These are phyloP conservation scores for Nissolia schottii DNA, from an alignment of 306 rosid species.

Conservation along the genomic window DNA sequence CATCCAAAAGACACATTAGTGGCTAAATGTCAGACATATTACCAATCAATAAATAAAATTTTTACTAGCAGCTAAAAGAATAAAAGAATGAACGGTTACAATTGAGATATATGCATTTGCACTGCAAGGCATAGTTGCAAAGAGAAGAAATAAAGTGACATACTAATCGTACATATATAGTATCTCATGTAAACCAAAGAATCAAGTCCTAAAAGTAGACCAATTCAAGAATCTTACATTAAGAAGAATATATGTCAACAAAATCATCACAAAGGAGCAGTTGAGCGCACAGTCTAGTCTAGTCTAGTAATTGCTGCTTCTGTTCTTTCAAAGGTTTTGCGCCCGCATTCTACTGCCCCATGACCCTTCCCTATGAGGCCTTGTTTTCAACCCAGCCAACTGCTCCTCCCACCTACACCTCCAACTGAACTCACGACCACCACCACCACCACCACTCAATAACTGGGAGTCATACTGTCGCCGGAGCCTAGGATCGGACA, in stretches of 20 bases:
- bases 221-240: not conserved
- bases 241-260: not conserved
- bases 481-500: slow-evolving; percentile 47
- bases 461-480: slow-evolving; percentile 43
- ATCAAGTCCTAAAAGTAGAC: not conserved
- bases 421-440: too few relatives aligned
- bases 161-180: not conserved
- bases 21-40: too few relatives aligned
- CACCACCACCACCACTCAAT: not conserved
- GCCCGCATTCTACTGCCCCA: slow-evolving; percentile 44
- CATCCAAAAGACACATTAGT: too few relatives aligned
- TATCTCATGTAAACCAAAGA: not conserved
- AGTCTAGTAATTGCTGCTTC: too few relatives aligned
- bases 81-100: too few relatives aligned
- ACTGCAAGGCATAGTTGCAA: too few relatives aligned
- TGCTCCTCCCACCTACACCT: slow-evolving; percentile 48
- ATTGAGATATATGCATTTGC: too few relatives aligned
- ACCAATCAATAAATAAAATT: too few relatives aligned
- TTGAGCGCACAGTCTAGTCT: too few relatives aligned
- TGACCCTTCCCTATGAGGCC: slow-evolving; percentile 28
- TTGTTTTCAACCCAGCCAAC: slow-evolving; percentile 45
- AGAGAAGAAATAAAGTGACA: too few relatives aligned
- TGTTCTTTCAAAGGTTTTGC: not conserved
- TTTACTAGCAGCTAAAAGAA: too few relatives aligned
- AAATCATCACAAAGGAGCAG: not conserved